Percentiles rank a stretch among this genome's conserved stretches.
Evolutionary conservation across 2,329 filamentous ascomycete genomes (phyloP).

Genomic region (Dactylellina parvicollis): DNA sequence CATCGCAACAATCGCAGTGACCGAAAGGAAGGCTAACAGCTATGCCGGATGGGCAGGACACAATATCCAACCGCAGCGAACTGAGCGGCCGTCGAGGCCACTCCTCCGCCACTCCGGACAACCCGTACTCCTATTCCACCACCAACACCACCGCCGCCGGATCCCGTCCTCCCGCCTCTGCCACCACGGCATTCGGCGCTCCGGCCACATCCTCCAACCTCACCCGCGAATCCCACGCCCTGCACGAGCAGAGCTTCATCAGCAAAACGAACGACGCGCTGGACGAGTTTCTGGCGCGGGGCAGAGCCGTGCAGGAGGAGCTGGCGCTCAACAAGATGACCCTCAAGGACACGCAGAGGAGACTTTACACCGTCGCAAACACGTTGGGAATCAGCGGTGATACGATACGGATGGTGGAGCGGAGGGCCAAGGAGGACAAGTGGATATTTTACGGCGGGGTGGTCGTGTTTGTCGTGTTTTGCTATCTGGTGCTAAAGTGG

Average conservation of each 20-base stretch:
- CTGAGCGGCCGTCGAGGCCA: slow-evolving; percentile 80
- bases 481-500: slow-evolving; percentile 88
- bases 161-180: slow-evolving; percentile 63
- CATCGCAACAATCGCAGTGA: not conserved
- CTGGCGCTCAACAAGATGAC: slow-evolving; percentile 90
- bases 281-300: slow-evolving; percentile 92
- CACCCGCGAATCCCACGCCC: slow-evolving; percentile 69
- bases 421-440: slow-evolving; percentile 91
- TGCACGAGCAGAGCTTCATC: slow-evolving; percentile 91
- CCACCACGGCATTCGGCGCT: slow-evolving; percentile 61
- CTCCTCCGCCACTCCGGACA: slow-evolving; percentile 81
- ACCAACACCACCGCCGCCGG: slow-evolving; percentile 63
- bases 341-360: slow-evolving; percentile 91
- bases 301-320: slow-evolving; percentile 88
- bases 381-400: slow-evolving; percentile 93
- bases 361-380: slow-evolving; percentile 90
- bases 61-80: slow-evolving; percentile 76
- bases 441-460: slow-evolving; percentile 96
- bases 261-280: slow-evolving; percentile 81
- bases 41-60: slow-evolving; percentile 60
- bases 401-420: slow-evolving; percentile 95
- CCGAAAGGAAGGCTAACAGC: slow-evolving; percentile 5
- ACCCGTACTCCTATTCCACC: slow-evolving; percentile 79
- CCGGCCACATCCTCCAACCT: slow-evolving; percentile 60
- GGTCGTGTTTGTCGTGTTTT: slow-evolving; percentile 86